Evolutionary conservation across 257 asterid genomes (phyloP), one percentile per base, ranked within the genome.

Genomic region (Linaria vulgaris): DNA sequence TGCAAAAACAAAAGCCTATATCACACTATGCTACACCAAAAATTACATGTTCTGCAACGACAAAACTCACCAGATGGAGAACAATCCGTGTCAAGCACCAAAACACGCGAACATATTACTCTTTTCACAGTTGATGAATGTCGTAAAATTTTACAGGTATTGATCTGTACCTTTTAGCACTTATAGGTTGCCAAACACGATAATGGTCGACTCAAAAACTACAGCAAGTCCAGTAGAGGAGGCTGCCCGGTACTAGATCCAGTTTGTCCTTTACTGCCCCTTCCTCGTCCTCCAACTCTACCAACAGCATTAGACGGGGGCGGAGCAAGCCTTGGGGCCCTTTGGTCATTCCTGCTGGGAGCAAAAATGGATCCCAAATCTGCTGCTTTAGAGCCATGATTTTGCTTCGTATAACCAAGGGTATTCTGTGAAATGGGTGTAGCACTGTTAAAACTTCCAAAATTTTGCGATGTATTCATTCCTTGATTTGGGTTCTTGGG

Each of bases 321-420:
- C 6, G 99, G 99, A 76, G 97, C 97, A 58, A 90, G 91, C 81
- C 92, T 85, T 47, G 76, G 90, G 47, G 92, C 96, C 57, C 69
- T 37, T 23, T 81, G 85, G 67, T 87, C 95, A 51, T 76, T 84
- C 79, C 74, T 87, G 90, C 69, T 85, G 5, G 86, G 20, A 69
- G 88, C 78, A 78, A 94, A 94, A 37, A 94, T 87, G 13, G 99
- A 83, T 60, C 83, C 90, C 73, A 94, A 56, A 78, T 85, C 90
- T 30, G 79, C 56, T 48, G 88, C 80, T 73, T 74, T 80, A 39
- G 68, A 56, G 45, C 79, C 82, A 49, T 73, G 78, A 74, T 65
- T 84, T 76, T 81, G 95, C 70, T 78, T 84, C 81, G 79, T 6
- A 64, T 73, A 75, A 53, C 95, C 99, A 57, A 85, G 80, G 5